Percentiles rank a stretch among this genome's conserved stretches.
Conservation (phyloP, 768 basidiomycete species). For the Lepiota brunneoincarnata region DNA sequence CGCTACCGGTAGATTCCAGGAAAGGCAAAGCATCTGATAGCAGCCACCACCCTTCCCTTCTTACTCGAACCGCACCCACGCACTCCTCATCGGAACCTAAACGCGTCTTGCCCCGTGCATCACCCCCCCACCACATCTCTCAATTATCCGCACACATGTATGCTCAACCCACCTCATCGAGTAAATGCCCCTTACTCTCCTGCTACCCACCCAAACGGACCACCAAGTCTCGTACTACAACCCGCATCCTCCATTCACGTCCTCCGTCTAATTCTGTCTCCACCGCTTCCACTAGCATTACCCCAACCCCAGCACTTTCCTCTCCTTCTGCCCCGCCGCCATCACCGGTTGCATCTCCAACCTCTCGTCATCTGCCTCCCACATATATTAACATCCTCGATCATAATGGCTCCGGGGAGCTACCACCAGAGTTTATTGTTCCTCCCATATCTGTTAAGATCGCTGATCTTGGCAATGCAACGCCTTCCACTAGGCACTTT, state of each 20-base stretch:
- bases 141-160: slow-evolving; percentile 41
- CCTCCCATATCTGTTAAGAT: slow-evolving; percentile 84
- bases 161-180: slow-evolving; percentile 25
- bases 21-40: slow-evolving; percentile 15
- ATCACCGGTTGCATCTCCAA: slow-evolving; percentile 31
- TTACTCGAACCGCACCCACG: slow-evolving; percentile 62
- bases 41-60: slow-evolving; percentile 47
- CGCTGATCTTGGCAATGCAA: slow-evolving; percentile 92
- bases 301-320: slow-evolving; percentile 23
- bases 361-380: slow-evolving; percentile 15
- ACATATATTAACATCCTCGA: slow-evolving; percentile 10
- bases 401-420: not conserved
- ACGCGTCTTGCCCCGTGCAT: slow-evolving; percentile 25
- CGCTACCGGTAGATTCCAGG: slow-evolving; percentile 16
- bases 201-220: slow-evolving; percentile 7
- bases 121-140: slow-evolving; percentile 38
- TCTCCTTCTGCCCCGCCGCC: slow-evolving; percentile 33
- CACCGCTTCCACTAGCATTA: slow-evolving; percentile 8
- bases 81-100: slow-evolving; percentile 23
- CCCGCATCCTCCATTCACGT: slow-evolving; percentile 17
- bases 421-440: slow-evolving; percentile 8
- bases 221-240: slow-evolving; percentile 16
- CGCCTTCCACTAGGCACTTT: slow-evolving; percentile 85
- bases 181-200: slow-evolving; percentile 17
- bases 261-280: slow-evolving; percentile 14